phyloP scores from a whole-genome alignment of 257 asterid species.

The Gentiana dahurica region DNA sequence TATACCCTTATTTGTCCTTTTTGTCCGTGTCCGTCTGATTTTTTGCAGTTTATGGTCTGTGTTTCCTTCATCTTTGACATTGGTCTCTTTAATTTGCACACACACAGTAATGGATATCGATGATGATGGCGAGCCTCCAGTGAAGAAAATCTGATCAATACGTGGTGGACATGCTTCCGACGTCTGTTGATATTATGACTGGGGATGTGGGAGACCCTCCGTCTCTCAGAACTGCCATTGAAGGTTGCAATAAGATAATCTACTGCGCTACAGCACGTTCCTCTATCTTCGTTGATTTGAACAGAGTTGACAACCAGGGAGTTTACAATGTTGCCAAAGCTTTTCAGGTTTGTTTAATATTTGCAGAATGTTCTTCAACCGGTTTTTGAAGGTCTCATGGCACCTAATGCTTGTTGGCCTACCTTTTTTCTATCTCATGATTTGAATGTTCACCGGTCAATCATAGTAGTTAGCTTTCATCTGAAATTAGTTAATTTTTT shows the following conservation, averaged over 20 bases:
- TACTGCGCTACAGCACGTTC: constrained; percentile 98
- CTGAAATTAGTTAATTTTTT: too few relatives aligned
- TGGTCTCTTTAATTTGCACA: too few relatives aligned
- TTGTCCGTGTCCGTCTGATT: too few relatives aligned
- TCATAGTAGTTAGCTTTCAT: too few relatives aligned
- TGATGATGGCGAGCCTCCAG: too few relatives aligned
- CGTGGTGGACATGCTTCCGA: constrained; percentile 82
- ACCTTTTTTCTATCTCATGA: too few relatives aligned
- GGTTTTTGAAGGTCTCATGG: background rate
- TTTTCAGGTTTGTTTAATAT: constrained; percentile 49
- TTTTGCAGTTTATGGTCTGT: too few relatives aligned
- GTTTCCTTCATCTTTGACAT: too few relatives aligned
- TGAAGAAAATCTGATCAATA: constrained; percentile 58
- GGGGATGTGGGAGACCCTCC: constrained; percentile 95
- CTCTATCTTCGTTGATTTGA: constrained; percentile 79
- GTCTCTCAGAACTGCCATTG: constrained; percentile 56
- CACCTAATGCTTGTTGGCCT: background rate
- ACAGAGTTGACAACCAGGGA: constrained; percentile 89
- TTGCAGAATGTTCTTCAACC: background rate
- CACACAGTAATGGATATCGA: too few relatives aligned
- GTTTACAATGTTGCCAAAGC: constrained; percentile 88
- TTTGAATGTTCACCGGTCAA: too few relatives aligned
- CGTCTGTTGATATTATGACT: constrained; percentile 69
- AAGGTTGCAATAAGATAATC: constrained; percentile 87
- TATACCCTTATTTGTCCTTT: too few relatives aligned